Percentiles rank a stretch among this genome's conserved stretches.
Conservation (phyloP, 2,329 filamentous ascomycete species). For the Colletotrichum graminicola region DNA sequence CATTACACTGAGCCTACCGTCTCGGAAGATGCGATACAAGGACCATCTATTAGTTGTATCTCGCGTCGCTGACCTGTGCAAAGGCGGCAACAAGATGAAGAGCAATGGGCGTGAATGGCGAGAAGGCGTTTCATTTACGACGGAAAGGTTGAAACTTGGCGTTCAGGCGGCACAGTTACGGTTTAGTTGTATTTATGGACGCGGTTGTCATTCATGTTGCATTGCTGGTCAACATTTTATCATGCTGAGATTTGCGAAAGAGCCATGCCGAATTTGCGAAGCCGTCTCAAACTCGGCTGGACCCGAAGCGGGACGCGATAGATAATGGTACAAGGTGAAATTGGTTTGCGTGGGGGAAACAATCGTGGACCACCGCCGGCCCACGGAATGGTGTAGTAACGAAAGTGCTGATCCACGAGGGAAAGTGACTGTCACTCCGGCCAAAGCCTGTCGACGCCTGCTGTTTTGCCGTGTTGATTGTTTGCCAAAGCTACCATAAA, state of each 20-base stretch:
- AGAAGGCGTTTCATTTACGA: constrained; percentile 40
- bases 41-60: constrained; percentile 9
- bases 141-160: constrained; percentile 33
- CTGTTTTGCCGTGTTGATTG: constrained; percentile 42
- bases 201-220: constrained; percentile 44
- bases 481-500: constrained; percentile 44
- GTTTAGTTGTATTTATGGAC: constrained; percentile 39
- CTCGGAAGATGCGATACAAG: constrained; percentile 1
- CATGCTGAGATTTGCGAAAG: constrained; percentile 42
- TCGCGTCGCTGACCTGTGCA: constrained; percentile 17
- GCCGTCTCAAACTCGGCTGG: constrained; percentile 42
- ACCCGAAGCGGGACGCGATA: constrained; percentile 41
- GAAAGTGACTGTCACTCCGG: constrained; percentile 40
- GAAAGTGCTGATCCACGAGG: constrained; percentile 43
- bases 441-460: constrained; percentile 43
- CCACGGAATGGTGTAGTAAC: constrained; percentile 41
- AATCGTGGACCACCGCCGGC: constrained; percentile 32
- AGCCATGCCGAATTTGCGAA: constrained; percentile 42
- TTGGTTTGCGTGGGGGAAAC: constrained; percentile 38
- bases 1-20: neutral
- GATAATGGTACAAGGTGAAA: constrained; percentile 44
- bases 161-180: constrained; percentile 44
- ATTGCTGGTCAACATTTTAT: constrained; percentile 44
- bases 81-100: constrained; percentile 16
- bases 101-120: constrained; percentile 32